Evolutionary conservation across 2,329 filamentous ascomycete species (phyloP).

Genomic region (Cladosporium sp.): DNA sequence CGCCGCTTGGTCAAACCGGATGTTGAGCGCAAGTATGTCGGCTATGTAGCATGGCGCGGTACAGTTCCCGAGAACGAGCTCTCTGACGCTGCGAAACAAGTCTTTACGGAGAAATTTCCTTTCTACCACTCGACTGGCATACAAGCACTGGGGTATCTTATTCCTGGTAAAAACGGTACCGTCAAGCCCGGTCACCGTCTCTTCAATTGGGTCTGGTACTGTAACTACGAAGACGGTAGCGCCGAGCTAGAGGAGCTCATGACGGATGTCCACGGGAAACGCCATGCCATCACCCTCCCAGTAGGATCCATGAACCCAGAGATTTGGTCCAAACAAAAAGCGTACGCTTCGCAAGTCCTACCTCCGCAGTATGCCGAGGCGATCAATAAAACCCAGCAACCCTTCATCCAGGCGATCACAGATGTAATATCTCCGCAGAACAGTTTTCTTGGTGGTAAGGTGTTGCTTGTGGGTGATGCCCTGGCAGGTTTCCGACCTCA

Average conservation of each 20-base stretch:
- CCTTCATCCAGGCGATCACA: slow-evolving; percentile 49
- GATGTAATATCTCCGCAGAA: slow-evolving; percentile 43
- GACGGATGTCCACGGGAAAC: slow-evolving; percentile 44
- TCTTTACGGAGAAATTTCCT: slow-evolving; percentile 42
- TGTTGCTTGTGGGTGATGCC: slow-evolving; percentile 51
- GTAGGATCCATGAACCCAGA: slow-evolving; percentile 41
- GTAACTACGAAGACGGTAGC: slow-evolving; percentile 43
- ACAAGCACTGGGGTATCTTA: slow-evolving; percentile 46
- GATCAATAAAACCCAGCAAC: slow-evolving; percentile 41
- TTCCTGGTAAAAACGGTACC: slow-evolving; percentile 46
- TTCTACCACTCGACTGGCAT: slow-evolving; percentile 42
- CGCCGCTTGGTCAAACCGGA: slow-evolving; percentile 29
- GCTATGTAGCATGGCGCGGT: slow-evolving; percentile 37
- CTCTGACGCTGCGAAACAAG: slow-evolving; percentile 33
- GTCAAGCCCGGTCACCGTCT: slow-evolving; percentile 43
- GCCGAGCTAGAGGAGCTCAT: slow-evolving; percentile 44
- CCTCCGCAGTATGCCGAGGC: slow-evolving; percentile 46
- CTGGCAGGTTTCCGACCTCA: slow-evolving; percentile 50
- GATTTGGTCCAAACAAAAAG: slow-evolving; percentile 43
- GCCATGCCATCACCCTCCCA: slow-evolving; percentile 47
- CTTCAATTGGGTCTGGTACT: slow-evolving; percentile 53
- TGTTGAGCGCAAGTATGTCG: slow-evolving; percentile 33
- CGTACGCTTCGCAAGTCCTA: slow-evolving; percentile 35
- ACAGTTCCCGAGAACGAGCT: slow-evolving; percentile 37
- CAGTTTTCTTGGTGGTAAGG: slow-evolving; percentile 43